phyloP scores from a whole-genome alignment of 139 green algal species.

The Pleodorina starrii region DNA sequence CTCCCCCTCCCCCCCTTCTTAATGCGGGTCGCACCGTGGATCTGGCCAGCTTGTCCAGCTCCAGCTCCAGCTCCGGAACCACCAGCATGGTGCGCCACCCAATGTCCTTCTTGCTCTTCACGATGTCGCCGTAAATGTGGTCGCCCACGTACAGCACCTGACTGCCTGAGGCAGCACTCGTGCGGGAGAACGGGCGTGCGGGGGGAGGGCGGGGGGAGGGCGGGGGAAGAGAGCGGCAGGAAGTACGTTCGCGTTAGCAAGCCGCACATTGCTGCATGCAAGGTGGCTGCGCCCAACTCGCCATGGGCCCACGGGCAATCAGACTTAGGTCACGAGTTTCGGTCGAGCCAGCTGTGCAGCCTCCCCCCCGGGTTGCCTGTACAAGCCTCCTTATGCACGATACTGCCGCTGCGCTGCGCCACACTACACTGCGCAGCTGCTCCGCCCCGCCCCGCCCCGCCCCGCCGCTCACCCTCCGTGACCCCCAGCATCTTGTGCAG shows the following conservation, averaged over 20 bases:
- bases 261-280: too few relatives aligned
- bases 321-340: too few relatives aligned
- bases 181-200: neutral
- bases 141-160: constrained; percentile 90
- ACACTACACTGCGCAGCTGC: too few relatives aligned
- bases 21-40: constrained; percentile 47
- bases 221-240: too few relatives aligned
- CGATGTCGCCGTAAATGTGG: constrained; percentile 94
- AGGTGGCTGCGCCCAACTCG: too few relatives aligned
- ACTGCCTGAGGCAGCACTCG: constrained; percentile 49
- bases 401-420: too few relatives aligned
- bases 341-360: too few relatives aligned
- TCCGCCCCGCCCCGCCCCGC: too few relatives aligned
- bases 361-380: too few relatives aligned
- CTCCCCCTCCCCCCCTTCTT: constrained; percentile 14
- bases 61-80: constrained; percentile 93
- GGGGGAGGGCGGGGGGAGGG: neutral
- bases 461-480: constrained; percentile 30
- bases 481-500: constrained; percentile 94
- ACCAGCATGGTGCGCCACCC: constrained; percentile 98
- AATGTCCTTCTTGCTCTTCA: constrained; percentile 87
- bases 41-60: constrained; percentile 70
- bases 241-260: too few relatives aligned
- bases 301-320: too few relatives aligned
- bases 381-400: too few relatives aligned